Evolutionary conservation across 176 grass and related monocot genomes (phyloP), one percentile per base, ranked within the genome.

Genomic region (Zizania latifolia): DNA sequence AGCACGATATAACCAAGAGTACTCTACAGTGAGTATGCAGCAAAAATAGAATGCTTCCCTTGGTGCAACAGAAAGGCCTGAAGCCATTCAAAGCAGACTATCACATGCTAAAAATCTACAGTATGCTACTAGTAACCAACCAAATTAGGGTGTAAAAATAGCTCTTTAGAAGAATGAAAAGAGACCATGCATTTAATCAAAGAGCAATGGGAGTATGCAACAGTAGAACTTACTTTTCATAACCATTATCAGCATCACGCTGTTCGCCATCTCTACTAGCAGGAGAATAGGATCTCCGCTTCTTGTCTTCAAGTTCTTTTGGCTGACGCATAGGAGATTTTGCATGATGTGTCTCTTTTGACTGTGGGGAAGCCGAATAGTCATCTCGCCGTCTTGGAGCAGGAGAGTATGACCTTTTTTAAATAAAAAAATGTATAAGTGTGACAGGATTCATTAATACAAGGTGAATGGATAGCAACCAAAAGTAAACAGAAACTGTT

Each of bases 381-480:
- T 92, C 84, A 67, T 78, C 82, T 34, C 82, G 83, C 22, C 81
- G 81, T 72, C 82, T 92, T 45, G 84, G 84, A 53, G 72, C 86
- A 78, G 95, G 95, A 78, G 95, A 99, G 76, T 88, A 86, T 23
- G 95, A 99, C 54, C 88, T 93, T 37, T 76, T 39, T n/a, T n/a
- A n/a, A n/a, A n/a, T 65, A 45, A 21, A 50, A 50, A 74, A 39
- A 38, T 8, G 7, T 82, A 3, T 2, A 48, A 48, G 16, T 24
- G n/a, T n/a, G n/a, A n/a, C n/a, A 22, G 11, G 34, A 65, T 29
- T 44, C 22, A 33, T 46, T 11, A 66, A 62, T 72, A 24, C n/a
- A 15, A 78, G 2, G 0, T 27, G 26, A 82, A 57, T 15, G 76
- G 16, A 82, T 16, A n/a, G 35, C 39, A 73, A 46, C n/a, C 6